phyloP scores from a whole-genome alignment of 345 rosid species.

The Syzygium aromaticum region DNA sequence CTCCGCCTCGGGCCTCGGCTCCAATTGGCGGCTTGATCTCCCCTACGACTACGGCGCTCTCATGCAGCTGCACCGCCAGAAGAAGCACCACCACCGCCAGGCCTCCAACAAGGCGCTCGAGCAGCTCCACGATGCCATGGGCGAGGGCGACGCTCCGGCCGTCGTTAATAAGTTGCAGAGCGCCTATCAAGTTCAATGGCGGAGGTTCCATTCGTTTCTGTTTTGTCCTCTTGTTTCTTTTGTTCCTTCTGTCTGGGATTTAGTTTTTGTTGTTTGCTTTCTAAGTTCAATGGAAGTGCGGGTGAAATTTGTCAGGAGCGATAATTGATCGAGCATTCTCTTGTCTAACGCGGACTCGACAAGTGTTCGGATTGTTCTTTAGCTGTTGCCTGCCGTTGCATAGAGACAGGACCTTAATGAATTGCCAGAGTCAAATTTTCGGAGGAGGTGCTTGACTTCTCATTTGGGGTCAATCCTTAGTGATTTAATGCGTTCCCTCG shows the following conservation, averaged over 20 bases:
- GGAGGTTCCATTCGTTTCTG: no score
- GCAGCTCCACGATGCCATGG: slow-evolving; percentile 58
- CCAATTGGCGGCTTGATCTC: slow-evolving; percentile 34
- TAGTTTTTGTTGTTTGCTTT: no score
- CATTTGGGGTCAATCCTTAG: not conserved
- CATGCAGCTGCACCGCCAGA: slow-evolving; percentile 94
- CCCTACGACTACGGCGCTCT: slow-evolving; percentile 76
- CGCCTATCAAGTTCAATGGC: slow-evolving; percentile 51
- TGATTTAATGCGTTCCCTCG: slow-evolving; percentile 23
- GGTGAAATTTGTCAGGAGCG: not conserved
- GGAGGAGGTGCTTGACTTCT: not conserved
- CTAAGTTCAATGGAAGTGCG: not conserved
- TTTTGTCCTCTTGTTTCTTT: no score
- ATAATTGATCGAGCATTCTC: not conserved
- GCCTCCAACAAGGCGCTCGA: slow-evolving; percentile 78
- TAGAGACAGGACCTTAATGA: not conserved
- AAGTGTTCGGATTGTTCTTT: not conserved
- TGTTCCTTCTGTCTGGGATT: no score
- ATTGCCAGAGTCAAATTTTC: not conserved
- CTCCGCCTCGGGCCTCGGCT: not conserved
- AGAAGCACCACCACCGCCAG: slow-evolving; percentile 49
- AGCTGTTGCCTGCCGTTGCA: not conserved
- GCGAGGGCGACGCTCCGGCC: slow-evolving; percentile 56
- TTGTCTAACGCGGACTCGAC: not conserved
- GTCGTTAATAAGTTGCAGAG: slow-evolving; percentile 59